Evolutionary conservation across 768 basidiomycete genomes (phyloP).

Genomic region (Clavulina sp.): DNA sequence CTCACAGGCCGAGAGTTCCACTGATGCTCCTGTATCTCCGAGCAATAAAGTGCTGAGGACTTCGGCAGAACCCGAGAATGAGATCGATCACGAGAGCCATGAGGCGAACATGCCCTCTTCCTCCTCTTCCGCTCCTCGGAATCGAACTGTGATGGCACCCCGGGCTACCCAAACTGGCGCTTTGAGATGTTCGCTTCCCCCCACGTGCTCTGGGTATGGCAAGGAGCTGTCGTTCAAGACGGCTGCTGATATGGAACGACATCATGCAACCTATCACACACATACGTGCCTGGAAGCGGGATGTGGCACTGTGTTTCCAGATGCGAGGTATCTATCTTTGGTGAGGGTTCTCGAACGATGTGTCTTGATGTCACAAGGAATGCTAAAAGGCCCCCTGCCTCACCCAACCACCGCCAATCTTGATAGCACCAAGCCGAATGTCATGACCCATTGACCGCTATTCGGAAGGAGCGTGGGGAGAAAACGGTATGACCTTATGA

Average conservation of each 20-base stretch:
- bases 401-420: conserved; percentile 4
- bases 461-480: conserved; percentile 62
- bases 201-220: conserved; percentile 51
- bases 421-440: conserved; percentile 40
- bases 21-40: too few relatives aligned
- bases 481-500: conserved; percentile 46
- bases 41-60: too few relatives aligned
- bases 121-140: too few relatives aligned
- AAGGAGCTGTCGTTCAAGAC: conserved; percentile 44
- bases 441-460: conserved; percentile 69
- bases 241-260: conserved; percentile 56
- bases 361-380: background rate
- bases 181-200: conserved; percentile 57
- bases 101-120: too few relatives aligned
- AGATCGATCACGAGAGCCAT: too few relatives aligned
- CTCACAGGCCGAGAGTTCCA: too few relatives aligned
- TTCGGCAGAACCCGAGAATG: too few relatives aligned
- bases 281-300: conserved; percentile 56
- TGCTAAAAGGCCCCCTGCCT: background rate
- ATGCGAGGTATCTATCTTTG: conserved; percentile 56
- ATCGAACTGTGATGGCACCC: too few relatives aligned
- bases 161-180: too few relatives aligned
- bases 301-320: conserved; percentile 75
- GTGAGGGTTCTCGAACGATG: conserved; percentile 29
- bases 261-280: conserved; percentile 71